These are phyloP conservation scores for Sporothrix protearum DNA, from an alignment of 2,329 filamentous ascomycete species.

Conservation along the genomic window DNA sequence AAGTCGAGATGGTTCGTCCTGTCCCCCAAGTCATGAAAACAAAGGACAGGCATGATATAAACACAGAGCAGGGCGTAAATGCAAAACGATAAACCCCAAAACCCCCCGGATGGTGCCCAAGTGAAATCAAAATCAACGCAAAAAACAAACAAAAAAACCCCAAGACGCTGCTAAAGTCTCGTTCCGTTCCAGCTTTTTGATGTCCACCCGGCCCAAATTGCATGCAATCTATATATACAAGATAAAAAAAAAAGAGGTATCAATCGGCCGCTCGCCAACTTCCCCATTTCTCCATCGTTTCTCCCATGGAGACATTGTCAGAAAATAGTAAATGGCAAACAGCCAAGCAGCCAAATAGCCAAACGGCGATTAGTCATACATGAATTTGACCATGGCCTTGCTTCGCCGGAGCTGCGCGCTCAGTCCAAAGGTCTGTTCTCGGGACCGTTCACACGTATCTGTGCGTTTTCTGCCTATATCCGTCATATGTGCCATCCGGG, in stretches of 20 bases:
- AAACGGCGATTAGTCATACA: constrained; percentile 14
- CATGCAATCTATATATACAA: constrained; percentile 23
- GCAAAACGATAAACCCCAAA: background rate
- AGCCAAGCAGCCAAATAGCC: constrained; percentile 1
- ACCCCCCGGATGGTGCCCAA: too few species aligned
- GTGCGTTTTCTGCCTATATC: too few species aligned
- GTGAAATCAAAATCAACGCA: background rate
- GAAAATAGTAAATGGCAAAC: background rate
- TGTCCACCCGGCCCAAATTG: constrained; percentile 6
- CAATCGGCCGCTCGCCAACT: background rate
- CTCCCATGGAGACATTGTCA: background rate
- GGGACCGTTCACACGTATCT: background rate
- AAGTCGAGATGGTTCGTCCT: constrained; percentile 23
- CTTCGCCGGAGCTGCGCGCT: background rate
- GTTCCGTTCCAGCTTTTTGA: background rate
- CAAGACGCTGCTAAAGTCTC: constrained; percentile 9
- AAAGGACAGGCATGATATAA: background rate
- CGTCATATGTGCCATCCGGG: too few species aligned
- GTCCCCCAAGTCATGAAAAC: background rate
- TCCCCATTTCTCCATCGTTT: background rate
- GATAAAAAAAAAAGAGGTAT: background rate
- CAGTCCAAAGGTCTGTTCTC: background rate
- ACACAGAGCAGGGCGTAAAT: background rate
- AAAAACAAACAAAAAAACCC: background rate
- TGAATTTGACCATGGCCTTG: too few species aligned